Evolutionary conservation across 805 yeast species (phyloP).

Genomic region (Candida stauntonica): DNA sequence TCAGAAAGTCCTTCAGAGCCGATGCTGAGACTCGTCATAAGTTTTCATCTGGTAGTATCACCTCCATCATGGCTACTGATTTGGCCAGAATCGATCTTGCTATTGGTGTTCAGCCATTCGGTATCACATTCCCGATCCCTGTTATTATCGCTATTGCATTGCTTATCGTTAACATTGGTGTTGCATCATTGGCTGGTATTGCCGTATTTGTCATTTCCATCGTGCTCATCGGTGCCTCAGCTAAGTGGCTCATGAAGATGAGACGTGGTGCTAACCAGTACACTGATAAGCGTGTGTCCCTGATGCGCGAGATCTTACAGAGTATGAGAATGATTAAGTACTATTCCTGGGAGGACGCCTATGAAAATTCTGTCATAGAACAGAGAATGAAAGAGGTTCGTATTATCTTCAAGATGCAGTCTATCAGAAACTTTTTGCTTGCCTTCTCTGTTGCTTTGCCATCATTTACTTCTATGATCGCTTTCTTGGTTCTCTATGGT

Average conservation of each 20-base stretch:
- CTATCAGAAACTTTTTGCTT: constrained; percentile 48
- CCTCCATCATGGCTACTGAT: constrained; percentile 75
- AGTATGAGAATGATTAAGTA: constrained; percentile 70
- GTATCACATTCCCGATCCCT: constrained; percentile 55
- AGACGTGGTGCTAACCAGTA: constrained; percentile 51
- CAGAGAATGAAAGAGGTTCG: constrained; percentile 56
- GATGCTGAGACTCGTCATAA: constrained; percentile 48
- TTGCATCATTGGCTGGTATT: constrained; percentile 61
- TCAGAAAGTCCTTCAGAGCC: constrained; percentile 59
- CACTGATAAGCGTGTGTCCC: constrained; percentile 62
- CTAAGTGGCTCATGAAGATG: constrained; percentile 45
- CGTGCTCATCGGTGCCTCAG: constrained; percentile 36
- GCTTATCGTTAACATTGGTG: constrained; percentile 64
- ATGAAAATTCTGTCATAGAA: constrained; percentile 45
- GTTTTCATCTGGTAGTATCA: constrained; percentile 58
- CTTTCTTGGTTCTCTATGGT: constrained; percentile 40
- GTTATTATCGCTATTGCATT: constrained; percentile 59
- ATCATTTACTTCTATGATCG: constrained; percentile 51
- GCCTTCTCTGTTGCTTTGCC: constrained; percentile 50
- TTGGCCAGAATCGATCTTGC: constrained; percentile 71
- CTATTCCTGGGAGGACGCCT: constrained; percentile 85
- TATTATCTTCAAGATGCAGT: constrained; percentile 53
- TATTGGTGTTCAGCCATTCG: constrained; percentile 53
- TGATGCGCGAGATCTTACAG: constrained; percentile 57
- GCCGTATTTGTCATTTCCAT: constrained; percentile 49